A percentile compares a stretch with the other conserved stretches of the same genome.
Evolutionary conservation across 169 alveolate species (phyloP).

Genomic region (Hammondia hammondi): DNA sequence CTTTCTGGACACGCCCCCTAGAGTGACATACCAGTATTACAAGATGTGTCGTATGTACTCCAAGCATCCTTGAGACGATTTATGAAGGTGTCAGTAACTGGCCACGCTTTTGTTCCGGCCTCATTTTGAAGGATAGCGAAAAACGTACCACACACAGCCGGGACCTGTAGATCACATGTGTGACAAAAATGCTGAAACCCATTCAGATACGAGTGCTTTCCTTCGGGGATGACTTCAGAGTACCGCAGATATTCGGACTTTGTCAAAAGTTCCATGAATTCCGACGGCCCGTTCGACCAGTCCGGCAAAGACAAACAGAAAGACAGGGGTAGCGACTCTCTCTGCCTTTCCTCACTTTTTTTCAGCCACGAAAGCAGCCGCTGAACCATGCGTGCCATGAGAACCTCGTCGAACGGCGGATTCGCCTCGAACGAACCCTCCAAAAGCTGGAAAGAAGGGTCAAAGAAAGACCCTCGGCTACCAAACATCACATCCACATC

Average conservation of each 20-base stretch:
- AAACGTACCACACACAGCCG: slow-evolving; percentile 11
- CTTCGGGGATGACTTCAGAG: background rate
- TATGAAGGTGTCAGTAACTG: background rate
- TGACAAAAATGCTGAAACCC: slow-evolving; percentile 39
- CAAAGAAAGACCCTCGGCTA: slow-evolving; percentile 60
- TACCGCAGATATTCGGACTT: background rate
- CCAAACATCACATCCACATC: slow-evolving; percentile 51
- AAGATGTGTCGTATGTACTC: background rate
- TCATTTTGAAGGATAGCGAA: slow-evolving; percentile 27
- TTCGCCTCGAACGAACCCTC: slow-evolving; percentile 63
- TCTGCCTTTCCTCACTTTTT: background rate
- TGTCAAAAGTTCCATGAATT: background rate
- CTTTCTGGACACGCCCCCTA: too few species aligned
- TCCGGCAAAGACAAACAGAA: slow-evolving; percentile 21
- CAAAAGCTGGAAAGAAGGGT: background rate
- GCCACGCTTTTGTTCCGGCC: slow-evolving; percentile 4
- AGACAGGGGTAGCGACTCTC: slow-evolving; percentile 9
- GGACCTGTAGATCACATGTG: background rate
- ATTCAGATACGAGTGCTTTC: background rate
- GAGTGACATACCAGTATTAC: too few species aligned
- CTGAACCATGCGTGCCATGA: slow-evolving; percentile 35
- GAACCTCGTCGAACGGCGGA: slow-evolving; percentile 57
- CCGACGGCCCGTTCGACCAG: slow-evolving; percentile 35
- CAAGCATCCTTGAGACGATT: background rate
- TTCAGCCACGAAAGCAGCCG: background rate